Conservation (phyloP, 495 filamentous ascomycete species). For the Aspergillus homomorphus region DNA sequence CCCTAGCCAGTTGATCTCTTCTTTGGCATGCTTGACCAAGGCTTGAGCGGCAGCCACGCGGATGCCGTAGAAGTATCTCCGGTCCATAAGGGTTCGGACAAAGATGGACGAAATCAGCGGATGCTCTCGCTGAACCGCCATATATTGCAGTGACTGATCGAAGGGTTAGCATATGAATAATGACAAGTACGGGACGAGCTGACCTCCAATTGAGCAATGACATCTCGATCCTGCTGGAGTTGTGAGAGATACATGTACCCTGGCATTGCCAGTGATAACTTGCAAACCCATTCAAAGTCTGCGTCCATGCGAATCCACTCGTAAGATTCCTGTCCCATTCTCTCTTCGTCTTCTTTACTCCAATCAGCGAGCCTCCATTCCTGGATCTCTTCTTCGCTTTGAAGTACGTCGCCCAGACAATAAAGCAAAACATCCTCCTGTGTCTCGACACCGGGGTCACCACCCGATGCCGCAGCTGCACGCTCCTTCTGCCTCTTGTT, state of each 20-base stretch:
- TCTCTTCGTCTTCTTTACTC: constrained; percentile 77
- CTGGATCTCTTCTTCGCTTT: constrained; percentile 71
- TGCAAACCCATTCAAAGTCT: constrained; percentile 96
- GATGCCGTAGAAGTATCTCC: constrained; percentile 89
- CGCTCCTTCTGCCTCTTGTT: constrained; percentile 85
- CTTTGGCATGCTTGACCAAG: constrained; percentile 68
- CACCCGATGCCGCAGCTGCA: constrained; percentile 56
- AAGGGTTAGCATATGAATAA: constrained; percentile 7
- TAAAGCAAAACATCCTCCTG: constrained; percentile 87
- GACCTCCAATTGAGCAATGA: constrained; percentile 89
- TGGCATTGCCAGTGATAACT: constrained; percentile 73
- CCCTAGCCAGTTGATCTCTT: constrained; percentile 72
- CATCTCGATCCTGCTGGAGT: constrained; percentile 93
- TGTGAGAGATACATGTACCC: constrained; percentile 97
- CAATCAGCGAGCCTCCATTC: constrained; percentile 87
- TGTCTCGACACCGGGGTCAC: constrained; percentile 59
- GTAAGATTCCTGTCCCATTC: constrained; percentile 94
- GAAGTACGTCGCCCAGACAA: constrained; percentile 87
- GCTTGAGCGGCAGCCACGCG: constrained; percentile 74
- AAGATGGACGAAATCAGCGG: constrained; percentile 81
- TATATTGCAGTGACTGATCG: constrained; percentile 57
- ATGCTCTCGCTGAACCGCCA: constrained; percentile 57
- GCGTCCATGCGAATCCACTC: constrained; percentile 99
- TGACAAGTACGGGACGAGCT: constrained; percentile 14
- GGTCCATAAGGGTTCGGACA: constrained; percentile 83